Evolutionary conservation across 2,329 filamentous ascomycete genomes (phyloP).

Genomic region (Chrysoporthe puriensis): DNA sequence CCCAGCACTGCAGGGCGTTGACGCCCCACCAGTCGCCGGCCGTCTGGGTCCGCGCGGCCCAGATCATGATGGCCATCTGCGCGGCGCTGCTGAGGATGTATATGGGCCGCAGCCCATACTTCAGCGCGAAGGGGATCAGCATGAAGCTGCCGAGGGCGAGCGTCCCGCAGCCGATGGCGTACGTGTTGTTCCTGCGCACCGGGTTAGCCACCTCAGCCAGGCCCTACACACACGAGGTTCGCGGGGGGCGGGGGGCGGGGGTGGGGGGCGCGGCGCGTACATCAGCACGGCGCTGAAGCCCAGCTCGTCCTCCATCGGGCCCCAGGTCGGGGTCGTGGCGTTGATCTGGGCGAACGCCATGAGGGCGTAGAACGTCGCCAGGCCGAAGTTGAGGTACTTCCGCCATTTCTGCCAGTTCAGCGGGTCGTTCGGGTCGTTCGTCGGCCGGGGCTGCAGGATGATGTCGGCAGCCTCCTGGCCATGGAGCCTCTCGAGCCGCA

Average conservation of each 20-base stretch:
- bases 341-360: slow-evolving; percentile 28
- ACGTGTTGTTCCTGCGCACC: slow-evolving; percentile 43
- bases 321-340: slow-evolving; percentile 40
- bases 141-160: slow-evolving; percentile 47
- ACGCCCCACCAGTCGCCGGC: slow-evolving; percentile 47
- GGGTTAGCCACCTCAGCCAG: not conserved
- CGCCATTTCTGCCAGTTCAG: slow-evolving; percentile 28
- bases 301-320: slow-evolving; percentile 42
- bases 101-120: slow-evolving; percentile 49
- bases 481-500: slow-evolving; percentile 24
- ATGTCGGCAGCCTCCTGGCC: slow-evolving; percentile 19
- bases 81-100: slow-evolving; percentile 47
- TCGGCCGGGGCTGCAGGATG: slow-evolving; percentile 28
- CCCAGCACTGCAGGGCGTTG: slow-evolving; percentile 48
- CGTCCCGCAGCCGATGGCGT: slow-evolving; percentile 47
- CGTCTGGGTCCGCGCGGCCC: slow-evolving; percentile 47
- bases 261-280: not conserved
- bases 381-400: slow-evolving; percentile 29
- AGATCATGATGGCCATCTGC: slow-evolving; percentile 42
- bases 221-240: not conserved
- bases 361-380: slow-evolving; percentile 28
- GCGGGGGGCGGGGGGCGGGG: slow-evolving; percentile 21
- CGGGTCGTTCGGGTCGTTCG: slow-evolving; percentile 26
- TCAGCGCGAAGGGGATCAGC: slow-evolving; percentile 50
- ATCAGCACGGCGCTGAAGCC: slow-evolving; percentile 39